Evolutionary conservation across 768 basidiomycete species (phyloP).

Genomic region (Crucibulum laeve): DNA sequence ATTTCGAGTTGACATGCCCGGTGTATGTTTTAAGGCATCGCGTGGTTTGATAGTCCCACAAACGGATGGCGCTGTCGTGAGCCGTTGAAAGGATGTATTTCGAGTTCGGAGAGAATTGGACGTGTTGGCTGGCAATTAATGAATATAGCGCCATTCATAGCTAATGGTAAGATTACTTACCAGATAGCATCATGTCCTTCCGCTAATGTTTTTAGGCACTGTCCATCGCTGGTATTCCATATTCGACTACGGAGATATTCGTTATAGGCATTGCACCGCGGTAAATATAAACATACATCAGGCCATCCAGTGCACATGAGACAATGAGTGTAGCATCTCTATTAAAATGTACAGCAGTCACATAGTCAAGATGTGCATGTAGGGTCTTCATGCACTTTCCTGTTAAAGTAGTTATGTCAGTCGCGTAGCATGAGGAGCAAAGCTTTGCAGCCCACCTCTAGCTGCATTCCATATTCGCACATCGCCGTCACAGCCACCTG

Average conservation of each 20-base stretch:
- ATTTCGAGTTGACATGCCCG: conserved; percentile 80
- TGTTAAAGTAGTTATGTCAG: conserved; percentile 18
- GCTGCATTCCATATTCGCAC: conserved; percentile 90
- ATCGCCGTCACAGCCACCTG: conserved; percentile 90
- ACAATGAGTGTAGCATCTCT: conserved; percentile 88
- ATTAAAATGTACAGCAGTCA: conserved; percentile 94
- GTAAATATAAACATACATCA: conserved; percentile 63
- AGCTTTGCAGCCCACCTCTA: conserved; percentile 47
- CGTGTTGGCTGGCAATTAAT: conserved; percentile 61
- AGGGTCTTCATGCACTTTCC: conserved; percentile 84
- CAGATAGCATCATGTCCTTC: conserved; percentile 86
- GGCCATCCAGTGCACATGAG: conserved; percentile 87
- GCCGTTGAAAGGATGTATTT: conserved; percentile 93
- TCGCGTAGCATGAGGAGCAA: background rate
- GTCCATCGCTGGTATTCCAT: conserved; percentile 90
- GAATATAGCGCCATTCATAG: background rate
- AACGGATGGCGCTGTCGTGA: conserved; percentile 86
- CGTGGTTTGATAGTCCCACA: conserved; percentile 94
- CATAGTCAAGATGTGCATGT: conserved; percentile 91
- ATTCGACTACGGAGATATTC: conserved; percentile 61
- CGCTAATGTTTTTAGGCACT: conserved; percentile 93
- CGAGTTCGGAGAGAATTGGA: conserved; percentile 93
- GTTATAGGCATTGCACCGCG: conserved; percentile 3
- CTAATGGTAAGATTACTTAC: conserved; percentile 29
- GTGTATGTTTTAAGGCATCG: conserved; percentile 88